Evolutionary conservation across 208 protist species (phyloP).

Genomic region (Trypanosoma boissoni): DNA sequence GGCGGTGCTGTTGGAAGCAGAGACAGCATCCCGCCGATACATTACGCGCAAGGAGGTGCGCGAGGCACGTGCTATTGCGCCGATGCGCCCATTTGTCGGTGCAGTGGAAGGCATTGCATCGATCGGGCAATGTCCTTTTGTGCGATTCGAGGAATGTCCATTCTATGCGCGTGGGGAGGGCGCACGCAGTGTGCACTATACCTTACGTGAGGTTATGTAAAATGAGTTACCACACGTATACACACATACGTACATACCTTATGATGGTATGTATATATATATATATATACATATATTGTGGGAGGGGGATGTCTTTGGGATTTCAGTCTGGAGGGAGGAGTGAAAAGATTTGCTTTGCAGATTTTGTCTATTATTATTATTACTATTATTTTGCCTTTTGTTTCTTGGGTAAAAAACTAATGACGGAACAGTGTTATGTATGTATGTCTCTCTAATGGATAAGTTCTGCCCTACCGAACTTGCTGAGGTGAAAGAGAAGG

Average conservation of each 20-base stretch:
- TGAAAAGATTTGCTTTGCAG: neutral
- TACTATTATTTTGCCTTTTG: constrained; percentile 7
- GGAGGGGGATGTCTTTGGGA: too few species aligned
- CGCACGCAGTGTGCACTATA: constrained; percentile 10
- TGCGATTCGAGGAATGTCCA: constrained; percentile 20
- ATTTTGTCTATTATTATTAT: constrained; percentile 8
- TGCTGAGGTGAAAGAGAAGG: constrained; percentile 2
- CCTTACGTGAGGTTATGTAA: too few species aligned
- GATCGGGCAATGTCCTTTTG: constrained; percentile 26
- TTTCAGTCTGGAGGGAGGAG: too few species aligned
- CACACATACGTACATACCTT: too few species aligned
- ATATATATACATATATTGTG: neutral
- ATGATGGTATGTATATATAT: neutral
- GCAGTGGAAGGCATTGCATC: constrained; percentile 9
- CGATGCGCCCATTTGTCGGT: constrained; percentile 16
- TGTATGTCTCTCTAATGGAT: too few species aligned
- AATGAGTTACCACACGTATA: too few species aligned
- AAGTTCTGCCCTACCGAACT: neutral
- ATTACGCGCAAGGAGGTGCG: constrained; percentile 18
- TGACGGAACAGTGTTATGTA: too few species aligned
- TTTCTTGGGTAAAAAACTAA: too few species aligned
- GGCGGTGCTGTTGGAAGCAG: constrained; percentile 3
- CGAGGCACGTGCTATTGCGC: constrained; percentile 18
- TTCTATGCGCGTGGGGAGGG: constrained; percentile 24
- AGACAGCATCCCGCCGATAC: constrained; percentile 8